Conservation (phyloP, 768 basidiomycete genomes). For the Galerina marginata region DNA sequence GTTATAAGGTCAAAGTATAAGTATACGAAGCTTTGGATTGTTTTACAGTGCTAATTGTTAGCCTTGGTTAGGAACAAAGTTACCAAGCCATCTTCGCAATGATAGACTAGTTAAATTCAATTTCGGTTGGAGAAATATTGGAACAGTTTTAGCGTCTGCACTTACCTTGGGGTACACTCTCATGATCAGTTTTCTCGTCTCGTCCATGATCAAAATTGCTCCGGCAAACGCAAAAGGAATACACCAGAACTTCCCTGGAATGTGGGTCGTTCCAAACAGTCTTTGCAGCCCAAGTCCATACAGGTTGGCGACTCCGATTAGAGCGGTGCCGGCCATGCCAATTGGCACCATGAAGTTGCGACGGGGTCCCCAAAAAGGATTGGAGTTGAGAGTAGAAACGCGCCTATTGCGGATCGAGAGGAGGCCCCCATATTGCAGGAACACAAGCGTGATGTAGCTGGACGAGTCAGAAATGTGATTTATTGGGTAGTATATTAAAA, state of each 20-base stretch:
- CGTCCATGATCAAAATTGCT: conserved; percentile 47
- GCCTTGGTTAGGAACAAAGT: too few species aligned
- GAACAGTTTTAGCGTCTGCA: too few species aligned
- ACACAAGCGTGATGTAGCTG: conserved; percentile 54
- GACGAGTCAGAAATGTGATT: too few species aligned
- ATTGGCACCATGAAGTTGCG: conserved; percentile 44
- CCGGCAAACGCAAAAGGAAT: conserved; percentile 49
- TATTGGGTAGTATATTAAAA: too few species aligned
- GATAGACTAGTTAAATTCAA: background rate
- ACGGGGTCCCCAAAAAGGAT: conserved; percentile 53
- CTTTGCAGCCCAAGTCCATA: conserved; percentile 49
- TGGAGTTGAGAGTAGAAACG: conserved; percentile 46
- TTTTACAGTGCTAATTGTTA: too few species aligned
- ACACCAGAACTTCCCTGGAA: conserved; percentile 54
- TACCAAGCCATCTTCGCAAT: conserved; percentile 9
- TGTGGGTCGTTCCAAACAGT: conserved; percentile 48
- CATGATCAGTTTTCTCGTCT: conserved; percentile 49
- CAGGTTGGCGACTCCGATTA: conserved; percentile 49
- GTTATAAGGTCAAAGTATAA: too few species aligned
- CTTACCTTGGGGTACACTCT: conserved; percentile 46
- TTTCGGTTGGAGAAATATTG: background rate
- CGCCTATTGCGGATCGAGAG: conserved; percentile 51
- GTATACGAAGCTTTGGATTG: too few species aligned
- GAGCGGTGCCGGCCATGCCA: conserved; percentile 44
- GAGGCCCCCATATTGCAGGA: conserved; percentile 48